Conservation (phyloP, 805 yeast species). For the Phaffomyces opuntiae region DNA sequence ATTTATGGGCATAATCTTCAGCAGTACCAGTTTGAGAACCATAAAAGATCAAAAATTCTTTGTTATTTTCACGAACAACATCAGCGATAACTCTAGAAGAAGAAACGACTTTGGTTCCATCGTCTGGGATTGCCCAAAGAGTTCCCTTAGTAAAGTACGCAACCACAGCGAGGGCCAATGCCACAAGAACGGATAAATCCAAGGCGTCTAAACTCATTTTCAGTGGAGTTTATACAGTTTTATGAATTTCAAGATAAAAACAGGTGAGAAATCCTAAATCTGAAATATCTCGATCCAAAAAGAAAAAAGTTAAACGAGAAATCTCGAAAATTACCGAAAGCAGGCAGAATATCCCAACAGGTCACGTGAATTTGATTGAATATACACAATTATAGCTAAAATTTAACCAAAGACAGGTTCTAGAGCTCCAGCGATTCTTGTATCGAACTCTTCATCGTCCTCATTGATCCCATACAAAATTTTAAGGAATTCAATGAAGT, state of each 20-base stretch:
- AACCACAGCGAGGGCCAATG: constrained; percentile 55
- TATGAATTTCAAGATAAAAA: background rate
- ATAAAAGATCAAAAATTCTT: constrained; percentile 73
- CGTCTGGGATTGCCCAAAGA: constrained; percentile 36
- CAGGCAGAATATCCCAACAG: background rate
- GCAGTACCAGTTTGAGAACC: constrained; percentile 99
- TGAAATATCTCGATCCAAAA: too few species aligned
- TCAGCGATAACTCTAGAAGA: constrained; percentile 53
- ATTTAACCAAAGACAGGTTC: constrained; percentile 14
- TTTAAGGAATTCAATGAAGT: constrained; percentile 17
- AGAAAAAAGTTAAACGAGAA: background rate
- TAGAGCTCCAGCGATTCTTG: constrained; percentile 10
- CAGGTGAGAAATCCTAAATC: background rate
- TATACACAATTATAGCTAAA: too few species aligned
- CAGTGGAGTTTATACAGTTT: background rate
- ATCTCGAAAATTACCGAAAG: background rate
- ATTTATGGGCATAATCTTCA: constrained; percentile 89
- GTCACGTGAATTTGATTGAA: background rate
- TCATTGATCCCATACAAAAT: constrained; percentile 15
- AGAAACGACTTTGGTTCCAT: constrained; percentile 26
- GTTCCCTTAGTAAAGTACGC: constrained; percentile 63
- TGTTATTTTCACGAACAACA: constrained; percentile 51
- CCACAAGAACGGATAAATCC: constrained; percentile 62
- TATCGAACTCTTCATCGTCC: constrained; percentile 9
- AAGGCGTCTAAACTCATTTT: constrained; percentile 60